Evolutionary conservation across 192 early-diverging fungal species (phyloP), one percentile per base, ranked within the genome.

Genomic region (Backusella mclennaniae): DNA sequence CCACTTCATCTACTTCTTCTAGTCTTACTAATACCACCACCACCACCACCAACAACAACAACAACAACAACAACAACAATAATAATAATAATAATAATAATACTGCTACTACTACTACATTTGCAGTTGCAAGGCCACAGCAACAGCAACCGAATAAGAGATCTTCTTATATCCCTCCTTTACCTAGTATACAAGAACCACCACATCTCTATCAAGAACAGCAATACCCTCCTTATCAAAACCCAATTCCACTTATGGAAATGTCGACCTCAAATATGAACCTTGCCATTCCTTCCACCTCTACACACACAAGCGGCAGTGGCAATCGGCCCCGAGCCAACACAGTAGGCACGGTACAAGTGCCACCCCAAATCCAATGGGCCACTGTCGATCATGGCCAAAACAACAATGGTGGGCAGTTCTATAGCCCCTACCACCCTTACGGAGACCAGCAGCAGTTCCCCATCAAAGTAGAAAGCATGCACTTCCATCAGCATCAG

Each of bases 301-400:
- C 46, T 6, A n/a, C 19, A 49, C 15, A 49, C 17, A 49, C 46
- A 19, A 49, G 6, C 69, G 42, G 17, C 8, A 38, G 56, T 49
- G 72, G 83, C 21, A 67, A 53, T 7, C 72, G 83, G 14, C 83
- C 83, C 31, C 67, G 83, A 12, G 83, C 83, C 26, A 84, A 79
- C 42, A 84, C 83, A 19, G 77, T 84, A 19, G 83, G 83, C 11
- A 82, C 81, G 17, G 71, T 84, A 14, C 83, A 82, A 68, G 69
- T 82, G 2, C 56, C 56, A 12, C 80, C 80, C 2, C 83, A 81
- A 35, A 74, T 81, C 36, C 83, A 81, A 66, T 44, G 72, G 70
- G 56, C 56, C 7, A 78, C 80, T 0, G 71, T 73, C 2, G 67
- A 76, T 35, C 77, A 74, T 49, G 44, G 72, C 15, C 46, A 49